Conservation (phyloP, 169 alveolate species). For the Plasmodium malariae region DNA sequence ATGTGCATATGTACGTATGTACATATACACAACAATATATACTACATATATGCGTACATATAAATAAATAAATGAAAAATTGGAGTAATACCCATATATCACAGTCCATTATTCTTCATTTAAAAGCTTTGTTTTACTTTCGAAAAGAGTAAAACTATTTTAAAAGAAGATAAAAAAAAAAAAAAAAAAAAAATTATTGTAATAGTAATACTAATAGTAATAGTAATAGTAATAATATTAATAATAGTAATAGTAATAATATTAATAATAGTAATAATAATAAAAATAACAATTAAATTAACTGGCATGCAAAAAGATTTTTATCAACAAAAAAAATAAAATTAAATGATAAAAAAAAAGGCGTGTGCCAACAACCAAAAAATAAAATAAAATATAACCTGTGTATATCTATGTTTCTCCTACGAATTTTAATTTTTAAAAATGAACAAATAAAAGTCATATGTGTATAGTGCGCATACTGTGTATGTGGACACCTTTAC, state of each 20-base stretch:
- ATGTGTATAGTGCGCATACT: too few species aligned
- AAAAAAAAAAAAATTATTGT: slow-evolving; percentile 1
- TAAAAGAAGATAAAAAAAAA: slow-evolving; percentile 11
- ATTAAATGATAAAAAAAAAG: slow-evolving; percentile 74
- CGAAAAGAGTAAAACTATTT: neutral
- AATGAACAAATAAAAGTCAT: too few species aligned
- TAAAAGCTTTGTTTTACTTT: neutral
- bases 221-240: too few species aligned
- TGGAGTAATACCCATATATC: neutral
- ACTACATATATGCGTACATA: neutral
- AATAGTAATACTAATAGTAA: too few species aligned
- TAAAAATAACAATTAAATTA: neutral
- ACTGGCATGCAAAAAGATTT: slow-evolving; percentile 31
- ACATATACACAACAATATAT: neutral
- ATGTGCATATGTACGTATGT: neutral
- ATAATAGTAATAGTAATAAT: too few species aligned
- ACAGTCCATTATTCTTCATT: slow-evolving; percentile 4
- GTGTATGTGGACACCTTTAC: too few species aligned
- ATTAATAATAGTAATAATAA: too few species aligned
- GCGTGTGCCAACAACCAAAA: slow-evolving; percentile 71
- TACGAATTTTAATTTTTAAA: too few species aligned
- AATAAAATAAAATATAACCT: slow-evolving; percentile 1
- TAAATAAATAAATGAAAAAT: neutral
- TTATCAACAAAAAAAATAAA: slow-evolving; percentile 49
- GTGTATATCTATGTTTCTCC: too few species aligned